Base-by-base conservation (phyloP, 2,329 filamentous ascomycete genomes). In the Sphaerulina vaccinii region DNA sequence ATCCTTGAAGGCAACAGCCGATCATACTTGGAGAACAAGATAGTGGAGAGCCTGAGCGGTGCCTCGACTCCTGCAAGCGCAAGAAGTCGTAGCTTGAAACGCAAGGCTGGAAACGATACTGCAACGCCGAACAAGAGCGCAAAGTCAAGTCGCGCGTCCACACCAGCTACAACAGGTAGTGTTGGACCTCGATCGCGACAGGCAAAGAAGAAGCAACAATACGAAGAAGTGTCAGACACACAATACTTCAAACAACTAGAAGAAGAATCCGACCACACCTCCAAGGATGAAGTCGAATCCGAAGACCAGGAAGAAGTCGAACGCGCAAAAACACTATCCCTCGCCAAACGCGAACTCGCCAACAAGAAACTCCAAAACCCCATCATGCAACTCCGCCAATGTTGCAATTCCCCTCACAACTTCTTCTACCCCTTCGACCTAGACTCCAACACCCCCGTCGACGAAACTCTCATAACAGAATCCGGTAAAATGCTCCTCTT, bases 401-500 rank as follows among this genome's bases (percentile, higher is more conserved):
- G 89, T 9, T 97, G 93, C 71, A 96, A 99, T 69, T 89, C 85
- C 0, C 93, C 93, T 0, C 91, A 96, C 71, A 95, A 96, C 66
- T 97, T 99, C 69, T 97, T 95, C 72, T 95, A 90, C 67, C 92
- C 93, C 0, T 97, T 92, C 58, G 71, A 73, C 81, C 77, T 81
- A 0, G 75, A 76, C 5, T 78, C 81, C 13, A 76, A 79, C 1
- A 79, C 80, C 1, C 73, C 76, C n/a, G 73, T 72, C 5, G 90
- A 97, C 63, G 87, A 95, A 65, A 86, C 81, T 1, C 81, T 99
- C 5, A 82, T 99, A 27, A 92, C 87, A 0, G 83, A 88, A 0
- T 96, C 90, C 0, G 93, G 93, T 11, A 99, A 99, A 69, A 96
- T 99, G 90, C 81, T 96, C 2, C 80, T 99, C 0, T 81, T 99